Evolutionary conservation across 805 yeast genomes (phyloP), one percentile per base, ranked within the genome.

Genomic region (Saccharomycopsis sp.): DNA sequence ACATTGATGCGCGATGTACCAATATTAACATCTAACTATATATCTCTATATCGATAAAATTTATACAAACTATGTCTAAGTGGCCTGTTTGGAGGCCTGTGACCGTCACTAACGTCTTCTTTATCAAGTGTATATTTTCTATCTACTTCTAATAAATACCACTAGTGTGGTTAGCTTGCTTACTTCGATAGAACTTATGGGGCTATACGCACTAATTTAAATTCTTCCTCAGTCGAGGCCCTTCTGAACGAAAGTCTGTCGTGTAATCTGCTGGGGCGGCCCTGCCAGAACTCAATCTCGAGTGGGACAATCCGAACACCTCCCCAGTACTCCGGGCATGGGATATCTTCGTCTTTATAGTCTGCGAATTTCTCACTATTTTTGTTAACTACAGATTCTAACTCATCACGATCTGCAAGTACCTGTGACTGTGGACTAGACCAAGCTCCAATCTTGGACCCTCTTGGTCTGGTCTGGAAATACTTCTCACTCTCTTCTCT

Each of bases 251-350:
- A 82, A 55, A 92, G 76, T 65, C 99, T 81, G 71, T 94, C 99
- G 71, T 94, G 99, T 55, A 93, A 76, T 70, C 99, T 81, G 68
- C 89, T 86, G 60, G 80, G 78, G 63, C 99, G 83, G 17, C 99
- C 99, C 74, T 94, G 99, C 97, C 98, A 94, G 69, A 93, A 94
- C 73, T 94, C 99, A 64, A 93, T 80, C 68, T 90, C 96, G 52
- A 89, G 73, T 3, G 99, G 99, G 49, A 87, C 83, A 17, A 94
- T 78, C 67, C 96, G 79, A 54, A 94, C 69, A 0, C 99, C 99
- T 57, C 98, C 99, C 99, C 99, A 94, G 69, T 76, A 86, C 41
- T 88, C 92, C 15, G 99, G 99, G 63, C 96, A 87, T 29, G 96
- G 96, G 51, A 94, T 83, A 44, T 84, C 83, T 41, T 81, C 81